phyloP scores from a whole-genome alignment of 768 basidiomycete species.

The Termitomyces heimii region DNA sequence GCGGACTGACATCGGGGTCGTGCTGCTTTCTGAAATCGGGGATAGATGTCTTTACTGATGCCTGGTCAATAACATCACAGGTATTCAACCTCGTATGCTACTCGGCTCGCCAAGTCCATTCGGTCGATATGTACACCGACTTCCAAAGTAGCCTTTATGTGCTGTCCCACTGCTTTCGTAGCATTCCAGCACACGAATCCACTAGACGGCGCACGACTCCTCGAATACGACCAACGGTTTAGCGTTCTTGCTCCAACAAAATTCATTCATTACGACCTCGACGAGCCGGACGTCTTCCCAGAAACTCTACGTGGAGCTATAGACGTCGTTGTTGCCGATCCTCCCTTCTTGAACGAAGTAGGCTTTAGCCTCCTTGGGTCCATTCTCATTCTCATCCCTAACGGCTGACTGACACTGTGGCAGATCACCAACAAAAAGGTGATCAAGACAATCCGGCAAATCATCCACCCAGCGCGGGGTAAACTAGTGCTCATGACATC shows the following conservation, averaged over 20 bases:
- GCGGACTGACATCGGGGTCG: constrained; percentile 1
- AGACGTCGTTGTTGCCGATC: constrained; percentile 37
- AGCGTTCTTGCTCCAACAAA: constrained; percentile 30
- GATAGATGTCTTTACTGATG: background rate
- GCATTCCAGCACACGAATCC: constrained; percentile 36
- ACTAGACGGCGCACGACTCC: constrained; percentile 25
- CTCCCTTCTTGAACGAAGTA: constrained; percentile 43
- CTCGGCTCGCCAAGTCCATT: constrained; percentile 26
- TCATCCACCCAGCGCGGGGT: constrained; percentile 30
- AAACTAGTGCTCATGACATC: constrained; percentile 36
- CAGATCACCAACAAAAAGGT: constrained; percentile 36
- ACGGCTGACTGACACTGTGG: background rate
- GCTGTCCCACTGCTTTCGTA: constrained; percentile 43
- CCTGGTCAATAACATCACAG: constrained; percentile 17
- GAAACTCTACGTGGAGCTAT: constrained; percentile 23
- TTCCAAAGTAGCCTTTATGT: constrained; percentile 35
- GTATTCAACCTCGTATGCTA: constrained; percentile 37
- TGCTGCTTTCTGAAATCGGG: constrained; percentile 3
- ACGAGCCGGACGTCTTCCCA: constrained; percentile 35
- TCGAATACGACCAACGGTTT: constrained; percentile 40
- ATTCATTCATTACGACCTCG: constrained; percentile 38
- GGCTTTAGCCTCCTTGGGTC: constrained; percentile 7
- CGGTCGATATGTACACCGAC: constrained; percentile 25
- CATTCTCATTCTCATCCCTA: background rate
- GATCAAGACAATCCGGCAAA: constrained; percentile 29